Percentiles rank a stretch among this genome's conserved stretches.
phyloP scores from a whole-genome alignment of 106 monocot species.

The Cymbidium sinense region DNA sequence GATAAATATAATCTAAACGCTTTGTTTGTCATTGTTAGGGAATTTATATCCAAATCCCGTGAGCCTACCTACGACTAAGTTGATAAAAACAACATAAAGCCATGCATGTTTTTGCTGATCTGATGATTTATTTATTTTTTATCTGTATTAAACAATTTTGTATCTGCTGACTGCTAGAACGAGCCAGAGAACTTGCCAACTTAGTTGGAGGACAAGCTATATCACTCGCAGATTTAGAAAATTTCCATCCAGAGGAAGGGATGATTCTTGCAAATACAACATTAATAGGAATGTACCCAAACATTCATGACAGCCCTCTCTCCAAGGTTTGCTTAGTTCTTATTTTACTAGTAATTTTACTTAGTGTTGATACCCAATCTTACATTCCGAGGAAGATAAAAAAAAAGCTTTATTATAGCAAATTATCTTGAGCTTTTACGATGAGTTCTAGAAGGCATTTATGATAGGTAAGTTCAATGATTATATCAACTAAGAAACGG shows the following conservation, averaged over 20 bases:
- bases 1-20: not conserved
- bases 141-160: not conserved
- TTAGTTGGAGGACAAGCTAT: slow-evolving; percentile 73
- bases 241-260: slow-evolving; percentile 65
- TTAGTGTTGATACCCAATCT: not conserved
- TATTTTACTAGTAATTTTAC: not conserved
- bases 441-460: not conserved
- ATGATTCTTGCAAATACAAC: slow-evolving; percentile 90
- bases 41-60: not conserved
- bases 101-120: not conserved
- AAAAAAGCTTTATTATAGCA: not conserved
- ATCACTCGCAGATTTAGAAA: slow-evolving; percentile 64
- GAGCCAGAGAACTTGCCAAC: slow-evolving; percentile 63
- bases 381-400: not conserved
- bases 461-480: slow-evolving; percentile 2
- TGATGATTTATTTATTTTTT: not conserved
- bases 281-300: slow-evolving; percentile 90
- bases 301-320: slow-evolving; percentile 70
- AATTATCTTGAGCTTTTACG: not conserved
- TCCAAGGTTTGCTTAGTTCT: slow-evolving; percentile 50
- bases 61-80: not conserved
- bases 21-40: not conserved
- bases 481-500: not conserved
- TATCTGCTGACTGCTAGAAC: slow-evolving; percentile 32
- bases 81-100: not conserved